Conservation (phyloP, 2,329 filamentous ascomycete genomes). For the Neocucurbitaria cava region DNA sequence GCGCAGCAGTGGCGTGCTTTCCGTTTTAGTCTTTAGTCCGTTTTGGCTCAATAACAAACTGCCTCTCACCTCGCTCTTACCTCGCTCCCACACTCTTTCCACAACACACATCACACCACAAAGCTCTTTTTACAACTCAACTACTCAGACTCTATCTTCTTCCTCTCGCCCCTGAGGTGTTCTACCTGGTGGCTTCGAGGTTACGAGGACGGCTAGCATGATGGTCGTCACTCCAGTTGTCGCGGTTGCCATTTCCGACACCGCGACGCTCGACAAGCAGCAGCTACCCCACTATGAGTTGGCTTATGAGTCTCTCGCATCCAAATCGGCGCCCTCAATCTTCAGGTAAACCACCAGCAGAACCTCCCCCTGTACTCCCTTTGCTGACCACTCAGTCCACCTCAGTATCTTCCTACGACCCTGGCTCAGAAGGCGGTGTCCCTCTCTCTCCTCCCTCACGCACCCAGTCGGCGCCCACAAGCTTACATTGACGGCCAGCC, state of each 20-base stretch:
- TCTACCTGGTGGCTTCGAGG: neutral
- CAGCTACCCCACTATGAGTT: neutral
- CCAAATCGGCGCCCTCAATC: too few species aligned
- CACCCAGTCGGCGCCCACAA: too few species aligned
- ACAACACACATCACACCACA: neutral
- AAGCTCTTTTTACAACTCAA: neutral
- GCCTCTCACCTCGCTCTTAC: conserved; percentile 1
- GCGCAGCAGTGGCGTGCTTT: neutral
- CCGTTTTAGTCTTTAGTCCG: neutral
- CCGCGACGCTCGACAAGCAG: neutral
- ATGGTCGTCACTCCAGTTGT: neutral
- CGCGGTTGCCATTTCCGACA: neutral
- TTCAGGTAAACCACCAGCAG: too few species aligned
- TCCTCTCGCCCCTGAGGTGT: neutral
- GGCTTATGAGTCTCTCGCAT: neutral
- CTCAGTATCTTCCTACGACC: too few species aligned
- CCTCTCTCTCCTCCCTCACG: too few species aligned
- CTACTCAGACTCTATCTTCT: neutral
- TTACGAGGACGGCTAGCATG: too few species aligned
- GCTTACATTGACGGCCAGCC: too few species aligned
- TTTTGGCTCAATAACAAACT: neutral
- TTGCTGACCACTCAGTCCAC: too few species aligned
- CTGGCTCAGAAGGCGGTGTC: too few species aligned
- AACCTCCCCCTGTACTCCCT: too few species aligned
- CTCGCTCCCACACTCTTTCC: too few species aligned